These are phyloP conservation scores for Oxytropis ochrocephala DNA, from an alignment of 306 rosid species.

Conservation along the genomic window DNA sequence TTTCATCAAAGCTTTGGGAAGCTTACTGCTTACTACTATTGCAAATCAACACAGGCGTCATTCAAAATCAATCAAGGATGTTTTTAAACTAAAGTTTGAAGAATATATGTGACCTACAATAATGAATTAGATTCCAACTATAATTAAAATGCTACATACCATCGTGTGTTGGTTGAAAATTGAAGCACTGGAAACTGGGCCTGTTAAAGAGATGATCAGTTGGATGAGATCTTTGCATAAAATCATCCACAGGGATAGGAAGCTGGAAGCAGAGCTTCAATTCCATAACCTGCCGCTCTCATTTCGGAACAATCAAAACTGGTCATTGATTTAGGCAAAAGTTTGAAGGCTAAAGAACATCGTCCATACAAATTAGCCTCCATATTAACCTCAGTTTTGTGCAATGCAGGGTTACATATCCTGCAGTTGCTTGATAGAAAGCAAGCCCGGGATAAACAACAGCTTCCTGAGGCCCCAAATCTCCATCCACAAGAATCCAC, in stretches of 20 bases:
- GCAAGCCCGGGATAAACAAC: conserved; percentile 94
- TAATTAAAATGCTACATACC: conserved; percentile 46
- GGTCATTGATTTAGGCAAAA: conserved; percentile 88
- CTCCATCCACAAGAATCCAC: conserved; percentile 87
- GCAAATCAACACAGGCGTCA: background rate
- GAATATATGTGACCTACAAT: background rate
- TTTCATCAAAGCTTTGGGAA: conserved; percentile 4
- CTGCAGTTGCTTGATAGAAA: conserved; percentile 96
- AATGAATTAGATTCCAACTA: background rate
- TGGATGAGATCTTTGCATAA: conserved; percentile 88
- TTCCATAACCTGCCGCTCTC: conserved; percentile 95
- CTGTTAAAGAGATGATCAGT: conserved; percentile 70
- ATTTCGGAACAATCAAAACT: conserved; percentile 89
- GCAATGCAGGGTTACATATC: conserved; percentile 83
- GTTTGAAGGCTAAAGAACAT: conserved; percentile 79
- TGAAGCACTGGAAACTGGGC: conserved; percentile 67
- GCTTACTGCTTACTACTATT: background rate
- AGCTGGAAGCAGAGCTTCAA: conserved; percentile 90
- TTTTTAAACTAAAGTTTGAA: background rate
- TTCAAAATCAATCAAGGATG: background rate
- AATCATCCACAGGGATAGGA: conserved; percentile 90
- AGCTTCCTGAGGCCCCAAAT: conserved; percentile 95
- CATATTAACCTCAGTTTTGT: conserved; percentile 62
- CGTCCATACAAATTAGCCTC: conserved; percentile 75
- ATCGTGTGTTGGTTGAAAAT: conserved; percentile 68